Conservation (phyloP, 495 filamentous ascomycete species). For the Stereocaulon alpinum region DNA sequence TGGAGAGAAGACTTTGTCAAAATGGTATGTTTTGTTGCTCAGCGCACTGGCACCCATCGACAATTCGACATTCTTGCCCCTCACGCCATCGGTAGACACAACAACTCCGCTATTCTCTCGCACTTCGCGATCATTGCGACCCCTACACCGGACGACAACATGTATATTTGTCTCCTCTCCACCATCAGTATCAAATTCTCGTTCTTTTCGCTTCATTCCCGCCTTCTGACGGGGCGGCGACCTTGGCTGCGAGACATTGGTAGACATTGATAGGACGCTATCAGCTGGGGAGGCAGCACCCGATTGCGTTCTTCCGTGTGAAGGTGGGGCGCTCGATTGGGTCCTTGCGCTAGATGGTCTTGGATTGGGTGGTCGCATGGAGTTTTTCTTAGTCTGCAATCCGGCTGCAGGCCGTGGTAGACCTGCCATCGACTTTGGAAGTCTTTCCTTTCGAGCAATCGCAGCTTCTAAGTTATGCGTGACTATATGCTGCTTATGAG, state of each 20-base stretch:
- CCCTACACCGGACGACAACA: slow-evolving; percentile 89
- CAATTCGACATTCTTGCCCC: slow-evolving; percentile 70
- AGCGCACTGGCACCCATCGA: slow-evolving; percentile 87
- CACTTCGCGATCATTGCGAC: slow-evolving; percentile 84
- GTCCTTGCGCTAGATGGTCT: slow-evolving; percentile 34
- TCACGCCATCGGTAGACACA: slow-evolving; percentile 73
- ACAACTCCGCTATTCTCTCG: slow-evolving; percentile 89
- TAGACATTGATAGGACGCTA: slow-evolving; percentile 45
- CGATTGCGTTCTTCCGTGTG: slow-evolving; percentile 29
- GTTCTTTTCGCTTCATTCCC: slow-evolving; percentile 66
- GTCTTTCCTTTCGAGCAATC: not conserved
- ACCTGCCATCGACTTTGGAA: slow-evolving; percentile 37
- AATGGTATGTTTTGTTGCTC: slow-evolving; percentile 92
- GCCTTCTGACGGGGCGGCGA: slow-evolving; percentile 35
- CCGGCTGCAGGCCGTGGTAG: slow-evolving; percentile 42
- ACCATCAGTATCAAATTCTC: slow-evolving; percentile 64
- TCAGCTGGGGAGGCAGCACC: slow-evolving; percentile 55
- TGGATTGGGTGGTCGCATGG: slow-evolving; percentile 45
- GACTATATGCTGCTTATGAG: not conserved
- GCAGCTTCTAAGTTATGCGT: not conserved
- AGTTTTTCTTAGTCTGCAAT: slow-evolving; percentile 41
- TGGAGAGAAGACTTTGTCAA: slow-evolving; percentile 93
- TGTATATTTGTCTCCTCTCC: slow-evolving; percentile 90
- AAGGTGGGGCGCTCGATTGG: slow-evolving; percentile 37
- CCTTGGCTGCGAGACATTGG: slow-evolving; percentile 37